phyloP scores from a whole-genome alignment of 208 protist genomes.

The Trypanosomatidae sp. region DNA sequence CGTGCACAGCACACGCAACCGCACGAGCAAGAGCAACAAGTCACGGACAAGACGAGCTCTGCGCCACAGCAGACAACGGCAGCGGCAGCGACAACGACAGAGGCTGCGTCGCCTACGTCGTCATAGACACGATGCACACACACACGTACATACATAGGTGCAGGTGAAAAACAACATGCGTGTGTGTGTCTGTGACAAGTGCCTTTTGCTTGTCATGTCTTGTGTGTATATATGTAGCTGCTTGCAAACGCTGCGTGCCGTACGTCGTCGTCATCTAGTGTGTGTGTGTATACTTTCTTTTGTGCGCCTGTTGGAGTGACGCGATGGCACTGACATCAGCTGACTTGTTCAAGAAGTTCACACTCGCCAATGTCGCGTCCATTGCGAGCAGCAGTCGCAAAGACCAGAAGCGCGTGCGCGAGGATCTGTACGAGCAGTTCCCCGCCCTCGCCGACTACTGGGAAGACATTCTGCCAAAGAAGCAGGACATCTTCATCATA shows the following conservation, averaged over 20 bases:
- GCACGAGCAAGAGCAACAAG: too few species aligned
- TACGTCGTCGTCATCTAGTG: not conserved
- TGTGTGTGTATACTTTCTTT: not conserved
- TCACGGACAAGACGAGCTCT: too few species aligned
- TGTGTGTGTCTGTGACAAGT: not conserved
- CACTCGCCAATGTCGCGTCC: constrained; percentile 77
- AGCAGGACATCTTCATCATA: constrained; percentile 84
- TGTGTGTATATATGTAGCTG: too few species aligned
- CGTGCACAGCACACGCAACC: too few species aligned
- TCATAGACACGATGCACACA: too few species aligned
- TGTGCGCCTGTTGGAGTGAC: not conserved
- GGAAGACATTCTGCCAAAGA: constrained; percentile 93
- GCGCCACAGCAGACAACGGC: too few species aligned
- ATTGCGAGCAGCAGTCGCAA: constrained; percentile 76
- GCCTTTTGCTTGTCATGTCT: not conserved
- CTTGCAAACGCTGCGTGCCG: not conserved
- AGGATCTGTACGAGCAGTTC: constrained; percentile 81
- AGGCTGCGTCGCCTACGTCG: too few species aligned
- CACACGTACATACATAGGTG: too few species aligned
- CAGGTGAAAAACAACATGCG: too few species aligned
- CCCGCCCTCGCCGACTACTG: constrained; percentile 62
- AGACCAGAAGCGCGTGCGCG: constrained; percentile 84
- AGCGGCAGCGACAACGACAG: too few species aligned
- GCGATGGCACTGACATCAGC: constrained; percentile 13
- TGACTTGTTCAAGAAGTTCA: constrained; percentile 88